Conservation (phyloP, 225 moss, liverwort and hornwort genomes). For the Polytrichum formosum region DNA sequence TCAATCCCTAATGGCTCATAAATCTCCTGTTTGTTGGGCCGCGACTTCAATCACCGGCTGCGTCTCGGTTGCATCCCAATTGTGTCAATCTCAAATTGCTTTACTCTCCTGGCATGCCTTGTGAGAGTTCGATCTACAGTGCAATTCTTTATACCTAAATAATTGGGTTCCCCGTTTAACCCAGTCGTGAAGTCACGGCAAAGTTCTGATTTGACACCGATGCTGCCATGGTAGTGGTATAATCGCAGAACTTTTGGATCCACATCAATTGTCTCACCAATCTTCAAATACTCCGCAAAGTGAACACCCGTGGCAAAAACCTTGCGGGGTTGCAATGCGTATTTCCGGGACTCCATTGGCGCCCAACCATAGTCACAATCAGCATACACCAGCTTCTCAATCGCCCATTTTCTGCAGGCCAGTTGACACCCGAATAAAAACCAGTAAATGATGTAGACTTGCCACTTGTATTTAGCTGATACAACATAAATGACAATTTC, state of each 20-base stretch:
- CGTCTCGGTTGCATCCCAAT: conserved; percentile 7
- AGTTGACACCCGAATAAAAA: no score
- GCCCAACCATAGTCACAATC: conserved; percentile 27
- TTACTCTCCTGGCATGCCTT: not conserved
- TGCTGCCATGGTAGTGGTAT: conserved; percentile 29
- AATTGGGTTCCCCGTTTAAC: conserved; percentile 7
- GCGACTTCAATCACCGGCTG: no score
- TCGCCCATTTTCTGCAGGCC: conserved; percentile 23
- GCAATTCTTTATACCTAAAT: conserved; percentile 14
- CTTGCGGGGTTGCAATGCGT: conserved; percentile 22
- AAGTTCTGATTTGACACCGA: conserved; percentile 5
- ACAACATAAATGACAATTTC: no score
- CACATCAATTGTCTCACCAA: conserved; percentile 5
- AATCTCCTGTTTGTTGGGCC: no score
- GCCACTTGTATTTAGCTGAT: no score
- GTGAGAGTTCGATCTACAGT: conserved; percentile 18
- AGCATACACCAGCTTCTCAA: conserved; percentile 29
- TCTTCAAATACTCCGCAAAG: conserved; percentile 14
- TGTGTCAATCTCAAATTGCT: conserved; percentile 14
- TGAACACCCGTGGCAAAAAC: conserved; percentile 32
- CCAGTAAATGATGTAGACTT: no score
- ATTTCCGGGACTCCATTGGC: conserved; percentile 18
- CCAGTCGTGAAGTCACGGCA: conserved; percentile 16
- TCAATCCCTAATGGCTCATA: no score
- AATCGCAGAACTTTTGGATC: conserved; percentile 10